These are phyloP conservation scores for Sclerotinia spermophila DNA, from an alignment of 2,329 filamentous ascomycete species.

Conservation along the genomic window DNA sequence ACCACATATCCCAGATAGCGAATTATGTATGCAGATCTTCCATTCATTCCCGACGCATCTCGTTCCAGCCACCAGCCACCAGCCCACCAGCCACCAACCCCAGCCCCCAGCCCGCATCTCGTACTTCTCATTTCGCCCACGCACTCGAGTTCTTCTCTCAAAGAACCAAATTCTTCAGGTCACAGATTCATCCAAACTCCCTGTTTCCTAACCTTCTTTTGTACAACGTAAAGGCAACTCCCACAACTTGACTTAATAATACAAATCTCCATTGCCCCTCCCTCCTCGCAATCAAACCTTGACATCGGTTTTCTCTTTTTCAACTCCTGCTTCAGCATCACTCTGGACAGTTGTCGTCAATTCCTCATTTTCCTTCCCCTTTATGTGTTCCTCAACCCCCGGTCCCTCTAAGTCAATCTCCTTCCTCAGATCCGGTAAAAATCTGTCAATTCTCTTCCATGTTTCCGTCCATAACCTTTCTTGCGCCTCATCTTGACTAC, in stretches of 20 bases:
- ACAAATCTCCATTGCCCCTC: background rate
- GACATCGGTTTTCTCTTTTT: background rate
- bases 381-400: background rate
- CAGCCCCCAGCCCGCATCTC: background rate
- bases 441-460: slow-evolving; percentile 63
- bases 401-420: slow-evolving; percentile 52
- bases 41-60: background rate
- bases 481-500: slow-evolving; percentile 53
- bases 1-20: background rate
- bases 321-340: background rate
- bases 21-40: background rate
- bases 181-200: slow-evolving; percentile 8
- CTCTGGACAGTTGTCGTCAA: background rate
- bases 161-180: background rate
- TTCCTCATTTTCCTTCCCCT: background rate
- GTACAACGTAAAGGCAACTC: background rate
- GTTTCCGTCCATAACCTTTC: slow-evolving; percentile 59
- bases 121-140: background rate
- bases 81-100: background rate
- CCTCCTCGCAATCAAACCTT: background rate
- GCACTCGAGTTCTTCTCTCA: background rate
- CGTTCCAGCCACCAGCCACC: background rate
- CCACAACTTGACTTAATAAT: background rate
- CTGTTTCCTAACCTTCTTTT: background rate
- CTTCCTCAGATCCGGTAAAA: slow-evolving; percentile 56